Conservation (phyloP, 2,329 filamentous ascomycete genomes). For the Penicillium rolfsii region DNA sequence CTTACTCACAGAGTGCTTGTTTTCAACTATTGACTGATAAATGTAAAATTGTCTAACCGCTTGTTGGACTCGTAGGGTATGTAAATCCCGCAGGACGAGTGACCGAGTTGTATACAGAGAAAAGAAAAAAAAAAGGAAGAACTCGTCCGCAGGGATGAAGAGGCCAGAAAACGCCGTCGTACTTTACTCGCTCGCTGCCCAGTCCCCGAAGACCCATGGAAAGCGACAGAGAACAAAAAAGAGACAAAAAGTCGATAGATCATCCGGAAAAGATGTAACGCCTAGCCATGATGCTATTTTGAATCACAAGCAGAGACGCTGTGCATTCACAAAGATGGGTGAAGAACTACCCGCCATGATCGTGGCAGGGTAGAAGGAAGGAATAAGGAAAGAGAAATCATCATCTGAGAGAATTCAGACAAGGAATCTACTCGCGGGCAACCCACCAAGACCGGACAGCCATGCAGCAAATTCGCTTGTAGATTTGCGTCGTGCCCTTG, state of each 20-base stretch:
- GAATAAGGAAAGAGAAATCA: neutral
- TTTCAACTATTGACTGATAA: constrained; percentile 6
- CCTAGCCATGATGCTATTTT: constrained; percentile 34
- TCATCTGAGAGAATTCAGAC: neutral
- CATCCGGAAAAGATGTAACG: constrained; percentile 23
- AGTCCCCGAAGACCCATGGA: constrained; percentile 18
- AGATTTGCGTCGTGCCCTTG: constrained; percentile 74
- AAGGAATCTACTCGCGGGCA: constrained; percentile 37
- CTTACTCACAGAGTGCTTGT: neutral
- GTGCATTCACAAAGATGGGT: neutral
- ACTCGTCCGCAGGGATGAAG: constrained; percentile 19
- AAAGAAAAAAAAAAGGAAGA: neutral
- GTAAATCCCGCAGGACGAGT: constrained; percentile 17
- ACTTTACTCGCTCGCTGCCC: constrained; percentile 29
- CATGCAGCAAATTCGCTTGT: constrained; percentile 70
- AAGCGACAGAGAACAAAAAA: constrained; percentile 7
- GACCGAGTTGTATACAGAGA: constrained; percentile 26
- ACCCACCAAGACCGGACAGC: constrained; percentile 62
- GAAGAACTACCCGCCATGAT: neutral
- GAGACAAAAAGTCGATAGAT: constrained; percentile 12
- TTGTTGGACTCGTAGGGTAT: constrained; percentile 19
- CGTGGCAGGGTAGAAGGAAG: constrained; percentile 5
- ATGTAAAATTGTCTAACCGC: constrained; percentile 1
- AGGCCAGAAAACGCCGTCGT: constrained; percentile 30
- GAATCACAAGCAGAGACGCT: constrained; percentile 7